Evolutionary conservation across 2,329 filamentous ascomycete genomes (phyloP), one percentile per base, ranked within the genome.

Genomic region (Penicillium sclerotigenum): DNA sequence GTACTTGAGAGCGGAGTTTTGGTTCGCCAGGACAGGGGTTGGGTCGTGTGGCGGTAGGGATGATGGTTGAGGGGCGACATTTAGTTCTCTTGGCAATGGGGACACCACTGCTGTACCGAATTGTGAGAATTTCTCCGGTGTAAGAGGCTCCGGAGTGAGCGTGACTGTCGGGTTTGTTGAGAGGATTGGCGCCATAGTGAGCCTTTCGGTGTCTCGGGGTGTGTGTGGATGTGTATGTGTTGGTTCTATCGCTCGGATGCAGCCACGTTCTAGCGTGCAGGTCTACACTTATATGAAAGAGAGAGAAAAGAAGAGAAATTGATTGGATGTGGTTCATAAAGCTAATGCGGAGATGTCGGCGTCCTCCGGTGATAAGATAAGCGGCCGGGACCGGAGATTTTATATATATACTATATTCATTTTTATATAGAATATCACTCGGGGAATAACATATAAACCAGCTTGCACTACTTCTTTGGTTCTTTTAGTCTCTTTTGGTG

Each of bases 1-100:
- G 74, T 94, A 95, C 73, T 96, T 96, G 68, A 93, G 85, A 16
- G 94, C 93, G 22, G 87, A 87, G 67, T 90, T 90, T 78, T 97
- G 92, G 79, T 97, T 97, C 43, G 83, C 83, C 45, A 86, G 83
- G 3, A 84, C 80, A 5, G 86, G 77, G 53, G 82, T 77, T 60
- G 79, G 77, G 66, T 76, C 24, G 57, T 66, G 68, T 68, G 64
- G 71, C 59, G 63, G 62, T 62, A 73, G 74, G 52, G 77, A 79
- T 48, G 83, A 80, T 60, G 81, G 75, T 22, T 66, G 46, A n/a
- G 75, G 73, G 0, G 69, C 58, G 10, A 81, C 54, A 61, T 71
- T 71, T 61, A 85, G 70, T 67, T 79, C 74, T 41, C 83, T 81
- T 58, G 81, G 79, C 20, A 81, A 71, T 31, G 90, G 90, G 70